Conservation (phyloP, 2,329 filamentous ascomycete genomes). For the Gremmenia infestans region DNA sequence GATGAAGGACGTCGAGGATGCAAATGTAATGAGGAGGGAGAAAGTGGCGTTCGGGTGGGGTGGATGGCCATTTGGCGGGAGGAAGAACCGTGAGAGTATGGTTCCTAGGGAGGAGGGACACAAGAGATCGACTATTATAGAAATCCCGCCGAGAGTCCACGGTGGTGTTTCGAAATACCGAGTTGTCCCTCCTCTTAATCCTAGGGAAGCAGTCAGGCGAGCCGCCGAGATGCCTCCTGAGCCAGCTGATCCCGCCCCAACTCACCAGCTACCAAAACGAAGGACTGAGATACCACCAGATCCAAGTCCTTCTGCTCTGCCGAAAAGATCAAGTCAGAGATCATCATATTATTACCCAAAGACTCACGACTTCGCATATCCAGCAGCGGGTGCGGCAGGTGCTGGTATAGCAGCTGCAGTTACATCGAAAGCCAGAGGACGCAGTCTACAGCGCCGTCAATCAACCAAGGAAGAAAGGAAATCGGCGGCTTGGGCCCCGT, state of each 20-base stretch:
- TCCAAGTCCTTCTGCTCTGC: background rate
- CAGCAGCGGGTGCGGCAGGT: background rate
- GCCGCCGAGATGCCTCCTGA: no score
- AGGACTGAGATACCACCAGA: background rate
- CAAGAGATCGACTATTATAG: no score
- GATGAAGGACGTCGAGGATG: background rate
- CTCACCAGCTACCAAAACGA: no score
- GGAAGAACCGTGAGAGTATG: no score
- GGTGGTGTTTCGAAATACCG: no score
- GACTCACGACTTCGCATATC: background rate
- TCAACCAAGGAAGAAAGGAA: background rate
- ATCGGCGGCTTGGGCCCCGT: no score
- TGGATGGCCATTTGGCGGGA: background rate
- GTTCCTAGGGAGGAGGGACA: no score
- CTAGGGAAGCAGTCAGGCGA: no score
- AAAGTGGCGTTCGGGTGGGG: background rate
- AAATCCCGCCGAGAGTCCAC: no score
- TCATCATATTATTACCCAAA: background rate
- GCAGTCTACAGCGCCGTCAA: background rate
- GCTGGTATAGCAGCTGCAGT: background rate
- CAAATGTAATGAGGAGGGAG: background rate
- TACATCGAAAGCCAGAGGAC: background rate
- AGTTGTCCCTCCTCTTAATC: no score
- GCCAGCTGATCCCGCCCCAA: no score
- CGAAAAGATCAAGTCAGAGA: background rate